Evolutionary conservation across 108 stramenopile species (phyloP), one percentile per base, ranked within the genome.

Genomic region (Skeletonema tropicum): DNA sequence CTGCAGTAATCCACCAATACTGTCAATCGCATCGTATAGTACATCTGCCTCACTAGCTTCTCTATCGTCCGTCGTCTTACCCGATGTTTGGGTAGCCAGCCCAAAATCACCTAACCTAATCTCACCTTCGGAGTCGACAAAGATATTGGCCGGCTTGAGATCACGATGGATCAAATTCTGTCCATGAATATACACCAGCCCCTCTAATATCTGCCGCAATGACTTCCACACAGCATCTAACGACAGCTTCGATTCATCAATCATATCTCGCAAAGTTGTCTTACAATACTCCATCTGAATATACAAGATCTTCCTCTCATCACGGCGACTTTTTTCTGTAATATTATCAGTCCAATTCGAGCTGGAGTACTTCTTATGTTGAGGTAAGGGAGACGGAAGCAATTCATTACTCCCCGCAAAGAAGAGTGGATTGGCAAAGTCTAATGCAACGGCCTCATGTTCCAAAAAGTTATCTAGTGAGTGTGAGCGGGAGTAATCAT

Each of bases 271-370:
- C 41, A 94, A 68, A 2, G 94, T 94, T 19, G 86, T 91, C 55
- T 86, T 69, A 60, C 94, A 94, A 60, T 89, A 94, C 71, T 94
- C 89, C 94, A 94, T 94, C 69, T 94, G 85, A 33, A 80, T 84
- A 63, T 72, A 84, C 66, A 84, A 41, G 61, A 62, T 83, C 58
- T 73, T 38, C 23, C 62, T 45, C 57, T 73, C 60, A 30, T 73
- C 60, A 30, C 60, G 48, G 25, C 46, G 70, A 32, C 62, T 68
- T 42, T 64, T 60, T 57, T 60, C 29, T 62, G 35, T 63, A 5
- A 68, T 19, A 10, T 52, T 31, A 15, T 52, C 55, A 55, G 32
- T 71, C 41, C 39, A 59, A 71, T 60, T 45, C 29, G 70, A 71
- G 29, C 29, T 59, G 5, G 68, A 59, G 32, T 70, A 58, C 26